Conservation (phyloP, 176 grass and related monocot species). For the Hsuehochloa calcarea region DNA sequence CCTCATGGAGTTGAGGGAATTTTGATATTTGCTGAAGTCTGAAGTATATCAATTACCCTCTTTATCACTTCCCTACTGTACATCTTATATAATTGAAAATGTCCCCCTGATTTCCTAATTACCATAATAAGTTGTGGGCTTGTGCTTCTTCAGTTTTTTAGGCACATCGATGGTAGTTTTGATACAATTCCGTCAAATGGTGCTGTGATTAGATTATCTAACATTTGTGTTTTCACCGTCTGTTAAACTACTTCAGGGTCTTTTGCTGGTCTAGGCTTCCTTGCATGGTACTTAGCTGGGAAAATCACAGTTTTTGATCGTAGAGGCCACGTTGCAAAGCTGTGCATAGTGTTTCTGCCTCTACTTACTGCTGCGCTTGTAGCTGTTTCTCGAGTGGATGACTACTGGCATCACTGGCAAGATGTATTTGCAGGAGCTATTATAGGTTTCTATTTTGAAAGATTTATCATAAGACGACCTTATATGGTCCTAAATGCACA, state of each 20-base stretch:
- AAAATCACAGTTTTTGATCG: slow-evolving; percentile 75
- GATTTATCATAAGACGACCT: background rate
- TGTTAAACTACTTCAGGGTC: slow-evolving; percentile 50
- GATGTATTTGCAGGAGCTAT: slow-evolving; percentile 69
- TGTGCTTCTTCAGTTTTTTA: background rate
- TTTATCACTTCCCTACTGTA: background rate
- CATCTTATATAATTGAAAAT: background rate
- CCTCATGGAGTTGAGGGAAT: background rate
- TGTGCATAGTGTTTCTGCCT: slow-evolving; percentile 66
- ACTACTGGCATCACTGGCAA: slow-evolving; percentile 97
- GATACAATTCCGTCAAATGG: background rate
- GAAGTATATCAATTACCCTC: background rate
- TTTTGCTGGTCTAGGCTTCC: slow-evolving; percentile 85
- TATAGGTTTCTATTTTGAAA: slow-evolving; percentile 48
- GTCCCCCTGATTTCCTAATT: background rate
- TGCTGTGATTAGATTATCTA: background rate
- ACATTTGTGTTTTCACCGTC: background rate
- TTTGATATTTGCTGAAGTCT: background rate
- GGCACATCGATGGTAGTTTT: slow-evolving; percentile 1
- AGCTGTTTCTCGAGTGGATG: slow-evolving; percentile 78
- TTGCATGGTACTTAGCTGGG: slow-evolving; percentile 80
- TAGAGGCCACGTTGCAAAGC: slow-evolving; percentile 69
- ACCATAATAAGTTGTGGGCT: background rate
- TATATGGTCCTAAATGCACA: background rate
- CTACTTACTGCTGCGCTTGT: slow-evolving; percentile 69